Evolutionary conservation across 2,329 filamentous ascomycete genomes (phyloP).

Genomic region (Ascocoryne sarcoides): DNA sequence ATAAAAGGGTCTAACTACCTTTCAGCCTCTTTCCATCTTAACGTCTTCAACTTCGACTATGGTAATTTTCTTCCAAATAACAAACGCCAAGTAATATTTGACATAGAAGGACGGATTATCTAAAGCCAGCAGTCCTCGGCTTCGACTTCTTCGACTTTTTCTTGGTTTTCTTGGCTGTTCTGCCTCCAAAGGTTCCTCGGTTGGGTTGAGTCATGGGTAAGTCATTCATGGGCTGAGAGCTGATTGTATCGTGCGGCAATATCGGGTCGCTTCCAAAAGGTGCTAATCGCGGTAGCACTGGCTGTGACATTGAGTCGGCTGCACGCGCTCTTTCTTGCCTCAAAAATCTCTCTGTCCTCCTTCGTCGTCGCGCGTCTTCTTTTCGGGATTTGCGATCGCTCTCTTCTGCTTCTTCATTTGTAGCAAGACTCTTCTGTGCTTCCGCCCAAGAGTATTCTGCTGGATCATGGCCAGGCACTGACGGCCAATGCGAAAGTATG

Average conservation of each 20-base stretch:
- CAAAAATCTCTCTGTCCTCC: slow-evolving; percentile 24
- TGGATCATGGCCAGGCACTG: slow-evolving; percentile 29
- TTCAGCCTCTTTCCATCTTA: too few species aligned
- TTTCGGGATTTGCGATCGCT: slow-evolving; percentile 13
- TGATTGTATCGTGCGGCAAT: slow-evolving; percentile 12
- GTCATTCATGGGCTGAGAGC: slow-evolving; percentile 24
- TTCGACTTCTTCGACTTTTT: slow-evolving; percentile 38
- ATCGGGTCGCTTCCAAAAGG: slow-evolving; percentile 24
- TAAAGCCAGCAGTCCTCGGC: slow-evolving; percentile 25
- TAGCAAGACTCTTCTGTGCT: slow-evolving; percentile 9
- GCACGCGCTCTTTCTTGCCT: slow-evolving; percentile 19
- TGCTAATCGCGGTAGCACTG: slow-evolving; percentile 29
- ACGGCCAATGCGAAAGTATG: slow-evolving; percentile 30
- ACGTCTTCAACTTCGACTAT: too few species aligned
- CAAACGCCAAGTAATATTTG: too few species aligned
- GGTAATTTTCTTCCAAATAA: too few species aligned
- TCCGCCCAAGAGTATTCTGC: slow-evolving; percentile 26
- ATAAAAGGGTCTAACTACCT: too few species aligned
- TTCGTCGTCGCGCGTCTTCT: slow-evolving; percentile 23
- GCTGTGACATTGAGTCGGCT: slow-evolving; percentile 36
- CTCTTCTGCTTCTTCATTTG: slow-evolving; percentile 17
- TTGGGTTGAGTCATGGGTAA: slow-evolving; percentile 38
- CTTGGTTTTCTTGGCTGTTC: slow-evolving; percentile 28
- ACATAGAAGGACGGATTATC: too few species aligned
- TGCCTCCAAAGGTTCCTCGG: slow-evolving; percentile 38